A percentile compares a stretch with the other conserved stretches of the same genome.
These are phyloP conservation scores for Aspergillus olivimuriae DNA, from an alignment of 495 filamentous ascomycete species.

Conservation along the genomic window DNA sequence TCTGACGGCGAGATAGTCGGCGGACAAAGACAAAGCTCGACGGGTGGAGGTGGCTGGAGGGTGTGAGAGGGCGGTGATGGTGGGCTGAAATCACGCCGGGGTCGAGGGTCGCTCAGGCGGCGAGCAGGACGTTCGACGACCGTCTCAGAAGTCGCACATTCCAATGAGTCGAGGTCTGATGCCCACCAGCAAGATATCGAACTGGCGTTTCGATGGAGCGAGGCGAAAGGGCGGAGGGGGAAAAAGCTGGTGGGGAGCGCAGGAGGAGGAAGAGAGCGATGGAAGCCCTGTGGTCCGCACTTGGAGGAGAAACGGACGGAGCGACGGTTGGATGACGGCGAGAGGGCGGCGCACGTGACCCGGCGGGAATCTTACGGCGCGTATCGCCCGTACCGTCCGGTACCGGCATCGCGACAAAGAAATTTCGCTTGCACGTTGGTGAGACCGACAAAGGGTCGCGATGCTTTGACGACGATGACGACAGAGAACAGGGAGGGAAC, in stretches of 20 bases:
- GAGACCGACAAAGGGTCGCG: no score
- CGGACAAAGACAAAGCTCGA: no score
- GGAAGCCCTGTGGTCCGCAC: slow-evolving; percentile 27
- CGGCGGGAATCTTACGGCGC: neutral
- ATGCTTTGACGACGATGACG: no score
- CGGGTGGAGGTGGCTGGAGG: no score
- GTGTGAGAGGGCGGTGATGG: slow-evolving; percentile 8
- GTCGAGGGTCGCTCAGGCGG: slow-evolving; percentile 37
- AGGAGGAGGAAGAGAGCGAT: slow-evolving; percentile 16
- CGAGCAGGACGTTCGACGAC: slow-evolving; percentile 34
- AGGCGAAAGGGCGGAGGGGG: slow-evolving; percentile 6
- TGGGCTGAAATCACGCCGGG: slow-evolving; percentile 9
- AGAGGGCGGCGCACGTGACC: slow-evolving; percentile 34
- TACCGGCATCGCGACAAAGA: neutral
- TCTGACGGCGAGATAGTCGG: slow-evolving; percentile 16
- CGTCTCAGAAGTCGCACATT: slow-evolving; percentile 37
- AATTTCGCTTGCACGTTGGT: neutral
- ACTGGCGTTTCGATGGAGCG: slow-evolving; percentile 1
- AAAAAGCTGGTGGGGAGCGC: slow-evolving; percentile 6
- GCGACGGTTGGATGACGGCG: slow-evolving; percentile 34
- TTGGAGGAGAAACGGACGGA: slow-evolving; percentile 15
- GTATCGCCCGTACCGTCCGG: neutral
- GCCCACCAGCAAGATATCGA: slow-evolving; percentile 9
- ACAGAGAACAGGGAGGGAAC: no score
- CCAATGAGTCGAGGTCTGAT: slow-evolving; percentile 19